Evolutionary conservation across 2,329 filamentous ascomycete species (phyloP), one percentile per base, ranked within the genome.

Genomic region (Colletotrichum camelliae): DNA sequence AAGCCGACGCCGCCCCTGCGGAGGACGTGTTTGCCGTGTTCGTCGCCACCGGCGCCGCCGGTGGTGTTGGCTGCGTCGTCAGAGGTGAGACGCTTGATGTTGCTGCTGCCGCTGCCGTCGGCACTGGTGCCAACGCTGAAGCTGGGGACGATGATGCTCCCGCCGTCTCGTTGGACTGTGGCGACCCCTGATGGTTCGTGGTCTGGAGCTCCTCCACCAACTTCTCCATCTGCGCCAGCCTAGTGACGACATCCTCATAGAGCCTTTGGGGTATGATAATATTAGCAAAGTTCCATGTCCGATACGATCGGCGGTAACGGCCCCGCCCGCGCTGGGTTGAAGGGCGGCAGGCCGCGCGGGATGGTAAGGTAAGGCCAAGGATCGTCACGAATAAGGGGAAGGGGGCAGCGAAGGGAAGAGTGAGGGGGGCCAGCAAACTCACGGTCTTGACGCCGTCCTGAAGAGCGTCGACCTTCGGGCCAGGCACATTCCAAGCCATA

Each of bases 191-290:
- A 10, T 69, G 73, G 24, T 64, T 75, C 29, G 72, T 72, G 61
- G 52, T 24, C 33, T 75, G 73, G 7, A 75, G 70, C 70, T 75
- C 73, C 70, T 75, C 73, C 64, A 75, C 73, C 62, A 75, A 18
- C 70, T 64, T 73, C 57, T 75, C 73, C 73, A 75, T 75, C 57
- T 75, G 73, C 24, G 73, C 73, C 62, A 75, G 57, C 48, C 73
- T 75, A 9, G 73, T 67, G 48, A 75, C 73, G n/a, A 75, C 73
- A 75, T 75, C 73, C 48, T 75, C 73, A 58, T 75, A 75, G n/a
- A 75, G 73, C 35, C 73, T 75, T 27, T 29, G 12, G 58, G 27
- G 13, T 60, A 57, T 21, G n/a, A 24, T 21, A 31, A 21, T 24
- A 39, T 75, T 55, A 75, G 73, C 33, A 29, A 16, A 58, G 58